Conservation (phyloP, 441 rosid species). For the Hura crepitans region DNA sequence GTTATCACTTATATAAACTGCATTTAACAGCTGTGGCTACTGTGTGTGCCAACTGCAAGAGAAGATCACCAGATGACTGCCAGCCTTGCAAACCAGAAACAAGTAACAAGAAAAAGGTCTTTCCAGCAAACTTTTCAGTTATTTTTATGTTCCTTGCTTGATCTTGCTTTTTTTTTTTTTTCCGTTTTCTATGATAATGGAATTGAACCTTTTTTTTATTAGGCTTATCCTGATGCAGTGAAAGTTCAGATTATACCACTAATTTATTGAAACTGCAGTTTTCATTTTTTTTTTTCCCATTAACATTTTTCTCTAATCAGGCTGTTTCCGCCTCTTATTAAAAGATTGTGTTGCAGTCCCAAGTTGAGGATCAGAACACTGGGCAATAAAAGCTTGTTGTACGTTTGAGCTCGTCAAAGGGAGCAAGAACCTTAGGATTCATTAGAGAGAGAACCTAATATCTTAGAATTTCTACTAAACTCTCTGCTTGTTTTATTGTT, state of each 20-base stretch:
- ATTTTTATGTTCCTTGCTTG: background rate
- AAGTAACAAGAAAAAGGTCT: slow-evolving; percentile 18
- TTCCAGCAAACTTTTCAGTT: background rate
- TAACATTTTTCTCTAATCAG: background rate
- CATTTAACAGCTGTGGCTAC: background rate
- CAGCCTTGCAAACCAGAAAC: slow-evolving; percentile 18
- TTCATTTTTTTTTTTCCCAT: background rate
- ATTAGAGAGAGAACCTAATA: too few species aligned
- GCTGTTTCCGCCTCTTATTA: too few species aligned
- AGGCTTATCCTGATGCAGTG: slow-evolving; percentile 5
- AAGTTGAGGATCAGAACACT: too few species aligned
- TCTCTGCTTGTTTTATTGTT: too few species aligned
- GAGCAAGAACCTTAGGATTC: too few species aligned
- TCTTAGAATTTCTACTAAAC: too few species aligned
- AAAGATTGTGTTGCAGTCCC: too few species aligned
- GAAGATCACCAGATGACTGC: slow-evolving; percentile 3
- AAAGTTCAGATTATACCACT: background rate
- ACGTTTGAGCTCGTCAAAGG: too few species aligned
- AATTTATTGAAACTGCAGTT: background rate
- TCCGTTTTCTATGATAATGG: background rate
- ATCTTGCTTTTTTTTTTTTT: background rate
- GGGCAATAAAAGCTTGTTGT: too few species aligned
- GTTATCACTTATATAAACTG: background rate
- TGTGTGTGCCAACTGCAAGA: slow-evolving; percentile 14
- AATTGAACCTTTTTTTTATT: background rate